Base-by-base conservation (phyloP, 192 early-diverging fungal genomes). In the Martensiomyces pterosporus region DNA sequence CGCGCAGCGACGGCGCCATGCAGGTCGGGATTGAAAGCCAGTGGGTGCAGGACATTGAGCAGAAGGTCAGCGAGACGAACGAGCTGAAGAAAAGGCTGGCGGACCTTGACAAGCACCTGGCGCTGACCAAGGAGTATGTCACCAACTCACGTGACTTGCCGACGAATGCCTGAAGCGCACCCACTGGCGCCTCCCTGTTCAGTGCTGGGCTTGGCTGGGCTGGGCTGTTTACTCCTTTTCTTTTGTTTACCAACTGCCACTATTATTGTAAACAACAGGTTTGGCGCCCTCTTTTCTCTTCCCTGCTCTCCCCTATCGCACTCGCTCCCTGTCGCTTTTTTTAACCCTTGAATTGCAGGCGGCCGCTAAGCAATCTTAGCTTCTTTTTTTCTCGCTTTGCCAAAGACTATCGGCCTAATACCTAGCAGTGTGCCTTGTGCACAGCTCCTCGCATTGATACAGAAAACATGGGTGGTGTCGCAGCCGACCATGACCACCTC, bases 41-140 rank as follows among this genome's bases (percentile, higher is more conserved):
- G 49, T 64, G 64, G 64, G 25, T 55, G 2, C 42, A 15, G 21
- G 27, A 24, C 13, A 36, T 74, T 4, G 36, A 45, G 18, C n/a
- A 4, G 0, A 52, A 58, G 47, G 59, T 48, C 9, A 13, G 18
- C 0, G 53, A 62, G 35, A 48, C 55, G 15, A 35, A 53, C 4
- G 45, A 13, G 25, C 50, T 74, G 27, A 42, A 45, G 12, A 10
- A 35, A 14, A 42, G 48, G 6, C 42, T 74, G 24, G 37, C 25
- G 32, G 38, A 44, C 12, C 26, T 66, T 24, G 70, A 74, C 52
- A 52, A 49, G 5, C 70, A 67, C 29, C 43, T 74, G 29, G 70
- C 70, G 7, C 48, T 66, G 37, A 55, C 70, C 13, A 49, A 38
- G 29, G 70, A 74, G 32, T 61, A 63, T 34, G 38, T 41, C 9